Evolutionary conservation across 2,329 filamentous ascomycete genomes (phyloP).

Genomic region (Colletotrichum sidae): DNA sequence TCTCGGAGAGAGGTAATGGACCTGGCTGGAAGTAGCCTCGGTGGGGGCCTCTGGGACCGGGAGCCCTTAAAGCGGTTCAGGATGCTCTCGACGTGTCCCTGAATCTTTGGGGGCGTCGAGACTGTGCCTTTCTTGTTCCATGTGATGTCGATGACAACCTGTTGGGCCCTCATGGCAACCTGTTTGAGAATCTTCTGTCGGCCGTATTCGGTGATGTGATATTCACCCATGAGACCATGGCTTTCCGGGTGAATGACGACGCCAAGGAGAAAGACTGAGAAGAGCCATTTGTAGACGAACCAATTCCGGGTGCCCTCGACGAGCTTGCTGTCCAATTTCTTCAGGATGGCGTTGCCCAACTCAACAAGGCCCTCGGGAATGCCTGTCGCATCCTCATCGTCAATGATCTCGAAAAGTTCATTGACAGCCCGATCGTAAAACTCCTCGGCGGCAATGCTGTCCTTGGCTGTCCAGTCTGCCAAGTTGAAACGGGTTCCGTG

Average conservation of each 20-base stretch:
- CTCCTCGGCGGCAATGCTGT: slow-evolving; percentile 84
- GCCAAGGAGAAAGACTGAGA: slow-evolving; percentile 86
- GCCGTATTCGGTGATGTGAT: slow-evolving; percentile 92
- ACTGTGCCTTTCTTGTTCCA: slow-evolving; percentile 75
- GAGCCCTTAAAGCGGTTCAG: slow-evolving; percentile 71
- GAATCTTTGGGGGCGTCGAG: slow-evolving; percentile 72
- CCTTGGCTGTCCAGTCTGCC: slow-evolving; percentile 79
- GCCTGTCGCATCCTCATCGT: slow-evolving; percentile 84
- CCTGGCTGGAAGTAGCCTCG: slow-evolving; percentile 76
- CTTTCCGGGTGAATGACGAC: slow-evolving; percentile 91
- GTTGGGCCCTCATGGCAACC: slow-evolving; percentile 83
- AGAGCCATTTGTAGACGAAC: slow-evolving; percentile 91
- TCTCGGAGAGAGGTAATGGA: slow-evolving; percentile 79
- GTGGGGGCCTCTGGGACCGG: slow-evolving; percentile 58
- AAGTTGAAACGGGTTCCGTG: slow-evolving; percentile 77
- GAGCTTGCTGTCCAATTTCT: slow-evolving; percentile 78
- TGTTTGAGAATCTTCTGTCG: slow-evolving; percentile 84
- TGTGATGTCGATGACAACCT: slow-evolving; percentile 81
- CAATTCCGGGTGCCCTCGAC: slow-evolving; percentile 83
- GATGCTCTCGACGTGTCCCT: slow-evolving; percentile 78
- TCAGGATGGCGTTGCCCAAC: slow-evolving; percentile 85
- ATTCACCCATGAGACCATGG: slow-evolving; percentile 82
- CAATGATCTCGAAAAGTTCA: slow-evolving; percentile 85
- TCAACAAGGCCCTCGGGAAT: slow-evolving; percentile 88
- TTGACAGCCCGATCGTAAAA: slow-evolving; percentile 88